These are phyloP conservation scores for Neurospora discreta DNA, from an alignment of 495 filamentous ascomycete genomes.

Conservation along the genomic window DNA sequence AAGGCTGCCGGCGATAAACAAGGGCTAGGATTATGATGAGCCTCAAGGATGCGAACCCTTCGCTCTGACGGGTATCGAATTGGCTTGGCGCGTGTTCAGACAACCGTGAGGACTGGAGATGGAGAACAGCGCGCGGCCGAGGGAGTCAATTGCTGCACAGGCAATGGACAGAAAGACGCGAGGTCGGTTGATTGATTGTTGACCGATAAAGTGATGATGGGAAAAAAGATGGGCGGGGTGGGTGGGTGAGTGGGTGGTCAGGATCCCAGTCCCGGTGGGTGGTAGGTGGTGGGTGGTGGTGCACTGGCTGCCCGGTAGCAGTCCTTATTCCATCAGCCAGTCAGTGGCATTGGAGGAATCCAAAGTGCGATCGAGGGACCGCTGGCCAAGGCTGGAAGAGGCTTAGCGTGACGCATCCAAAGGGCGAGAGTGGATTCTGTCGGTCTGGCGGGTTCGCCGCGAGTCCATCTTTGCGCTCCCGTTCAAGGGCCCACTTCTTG, in stretches of 20 bases:
- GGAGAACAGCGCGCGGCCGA: not conserved
- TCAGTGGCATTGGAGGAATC: not conserved
- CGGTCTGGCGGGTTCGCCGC: not conserved
- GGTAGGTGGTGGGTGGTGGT: not conserved
- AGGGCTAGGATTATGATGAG: not conserved
- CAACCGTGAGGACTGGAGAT: not conserved
- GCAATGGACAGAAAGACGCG: no score
- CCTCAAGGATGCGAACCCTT: not conserved
- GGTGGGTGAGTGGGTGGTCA: not conserved
- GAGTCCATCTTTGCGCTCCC: not conserved
- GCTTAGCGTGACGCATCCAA: constrained; percentile 11
- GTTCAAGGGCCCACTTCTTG: not conserved
- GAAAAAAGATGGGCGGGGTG: not conserved
- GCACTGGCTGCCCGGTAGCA: no score
- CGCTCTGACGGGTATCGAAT: not conserved
- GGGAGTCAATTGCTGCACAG: no score
- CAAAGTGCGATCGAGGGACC: not conserved
- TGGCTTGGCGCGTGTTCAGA: not conserved
- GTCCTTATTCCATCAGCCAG: no score
- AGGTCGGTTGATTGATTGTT: not conserved
- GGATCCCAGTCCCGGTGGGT: not conserved
- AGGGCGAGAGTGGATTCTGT: not conserved
- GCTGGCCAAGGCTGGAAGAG: constrained; percentile 4
- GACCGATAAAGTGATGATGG: not conserved
- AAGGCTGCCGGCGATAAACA: not conserved